Evolutionary conservation across 352 stramenopile species (phyloP), one percentile per base, ranked within the genome.

Genomic region (Pythium scleroteichum): DNA sequence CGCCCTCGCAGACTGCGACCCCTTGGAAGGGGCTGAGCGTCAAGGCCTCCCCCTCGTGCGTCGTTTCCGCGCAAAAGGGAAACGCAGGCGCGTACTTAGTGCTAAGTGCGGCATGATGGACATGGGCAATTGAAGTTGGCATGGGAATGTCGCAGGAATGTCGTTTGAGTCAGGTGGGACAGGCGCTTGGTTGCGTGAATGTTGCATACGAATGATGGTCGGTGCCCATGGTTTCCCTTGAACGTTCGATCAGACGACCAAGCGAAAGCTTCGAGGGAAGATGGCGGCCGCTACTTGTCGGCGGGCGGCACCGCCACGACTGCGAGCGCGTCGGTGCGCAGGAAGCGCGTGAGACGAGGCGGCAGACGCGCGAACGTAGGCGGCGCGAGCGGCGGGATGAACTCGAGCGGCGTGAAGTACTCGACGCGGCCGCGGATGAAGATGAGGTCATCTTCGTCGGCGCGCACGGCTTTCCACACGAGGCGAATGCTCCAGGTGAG

Each of bases 401-500:
- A 45, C 4, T 62, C 60, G 5, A 62, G 26, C 17, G 60, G 60
- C 27, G 52, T 68, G 33, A 35, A 48, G 49, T 68, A 68, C 60
- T 68, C 60, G 40, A 68, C 24, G 2, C 7, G 12, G 8, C 60
- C 60, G 17, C 53, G 60, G 17, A 68, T 53, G 8, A 68, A 39
- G 16, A 62, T 29, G 14, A 68, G 47, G 22, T 68, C 60, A 46
- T 68, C 61, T 39, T 68, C 53, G 17, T 59, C 19, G 1, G 41
- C 17, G 1, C 35, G 26, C 16, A 62, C 3, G 9, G 53, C 38
- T 32, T 53, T 62, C 47, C 53, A 62, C 45, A 62, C 53, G 27
- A 68, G 45, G 3, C 46, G 61, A 22, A 68, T 32, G 17, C 47
- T 62, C 52, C 53, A 62, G 52, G 53, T 68, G 35, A 68, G 29